Evolutionary conservation across 2,329 filamentous ascomycete species (phyloP), one percentile per base, ranked within the genome.

Genomic region (Elsinoe fawcettii): DNA sequence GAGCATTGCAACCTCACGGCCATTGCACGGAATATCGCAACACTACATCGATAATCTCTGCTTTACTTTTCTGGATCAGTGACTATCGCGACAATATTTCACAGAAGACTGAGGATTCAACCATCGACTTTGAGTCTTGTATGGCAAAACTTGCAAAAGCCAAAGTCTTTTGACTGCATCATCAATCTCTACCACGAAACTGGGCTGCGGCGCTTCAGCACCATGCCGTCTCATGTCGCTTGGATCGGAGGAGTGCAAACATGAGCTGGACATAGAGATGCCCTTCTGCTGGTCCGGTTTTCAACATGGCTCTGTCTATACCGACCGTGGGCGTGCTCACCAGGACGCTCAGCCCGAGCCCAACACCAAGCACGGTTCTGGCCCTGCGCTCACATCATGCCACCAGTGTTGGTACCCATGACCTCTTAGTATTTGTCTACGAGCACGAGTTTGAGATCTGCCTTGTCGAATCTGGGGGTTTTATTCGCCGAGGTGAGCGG

Each of bases 391-490:
- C 20, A n/a, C 11, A 18, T 34, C 12, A 53, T 12, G 7, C 30
- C 6, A 20, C 7, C 11, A 2, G 25, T 4, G 2, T 5, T 25
- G 3, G 18, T 11, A 9, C 8, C 43, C 77, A 84, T 60, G 90
- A 93, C 63, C 91, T 97, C 73, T 82, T 96, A 61, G 85, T 91
- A 36, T 90, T 96, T 64, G 80, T 99, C 58, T 88, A 90, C 56
- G 87, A 95, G 63, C 81, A 87, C 61, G 88, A 76, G 77, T 44
- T 53, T 32, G 49, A 53, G 18, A 30, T 53, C 9, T 39, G 30
- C 9, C 9, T 8, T 3, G 18, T 53, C 12, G 49, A 53, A 18
- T 9, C 25, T 3, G 32, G 32, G 7, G 49, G 49, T 2, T 53
- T 37, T 16, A 20, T 53, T 53, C 49, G 49, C 16, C 25, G 49